Evolutionary conservation across 2,329 filamentous ascomycete species (phyloP).

Genomic region (Colletotrichum musicola): DNA sequence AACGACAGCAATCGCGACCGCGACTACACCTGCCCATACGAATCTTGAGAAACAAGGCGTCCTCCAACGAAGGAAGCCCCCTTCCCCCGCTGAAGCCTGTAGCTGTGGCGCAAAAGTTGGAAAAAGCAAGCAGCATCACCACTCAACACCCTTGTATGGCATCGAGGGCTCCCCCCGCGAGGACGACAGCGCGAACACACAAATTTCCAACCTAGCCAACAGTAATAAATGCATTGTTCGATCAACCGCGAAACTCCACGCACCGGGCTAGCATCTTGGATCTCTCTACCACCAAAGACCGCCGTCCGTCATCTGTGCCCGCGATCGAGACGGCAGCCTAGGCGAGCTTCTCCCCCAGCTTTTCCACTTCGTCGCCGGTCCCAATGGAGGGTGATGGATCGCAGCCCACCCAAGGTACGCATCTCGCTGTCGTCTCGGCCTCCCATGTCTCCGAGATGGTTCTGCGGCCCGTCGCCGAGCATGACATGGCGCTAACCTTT

Average conservation of each 20-base stretch:
- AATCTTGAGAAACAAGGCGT: slow-evolving; percentile 25
- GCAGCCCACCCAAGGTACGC: slow-evolving; percentile 57
- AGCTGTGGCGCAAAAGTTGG: slow-evolving; percentile 15
- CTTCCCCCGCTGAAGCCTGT: slow-evolving; percentile 26
- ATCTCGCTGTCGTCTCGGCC: not conserved
- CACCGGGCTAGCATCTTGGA: slow-evolving; percentile 9
- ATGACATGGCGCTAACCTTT: slow-evolving; percentile 36
- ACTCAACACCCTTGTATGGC: slow-evolving; percentile 7
- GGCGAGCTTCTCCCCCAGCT: slow-evolving; percentile 24
- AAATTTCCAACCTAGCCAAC: slow-evolving; percentile 2
- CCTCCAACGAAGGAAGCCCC: slow-evolving; percentile 11
- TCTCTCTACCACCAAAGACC: not conserved
- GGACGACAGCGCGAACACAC: not conserved
- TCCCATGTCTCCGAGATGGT: not conserved
- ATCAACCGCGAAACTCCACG: slow-evolving; percentile 1
- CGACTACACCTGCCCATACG: slow-evolving; percentile 3
- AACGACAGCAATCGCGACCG: slow-evolving; percentile 9
- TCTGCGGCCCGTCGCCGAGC: not conserved
- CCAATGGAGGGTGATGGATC: slow-evolving; percentile 58
- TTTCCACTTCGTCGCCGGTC: slow-evolving; percentile 8
- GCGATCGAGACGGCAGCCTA: slow-evolving; percentile 34
- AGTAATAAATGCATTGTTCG: slow-evolving; percentile 36
- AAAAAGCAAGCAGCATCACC: slow-evolving; percentile 20
- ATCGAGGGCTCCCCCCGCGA: slow-evolving; percentile 10
- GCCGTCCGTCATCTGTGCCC: slow-evolving; percentile 27